phyloP scores from a whole-genome alignment of 176 grass and related monocot genomes.

The Cenchrus americanus region DNA sequence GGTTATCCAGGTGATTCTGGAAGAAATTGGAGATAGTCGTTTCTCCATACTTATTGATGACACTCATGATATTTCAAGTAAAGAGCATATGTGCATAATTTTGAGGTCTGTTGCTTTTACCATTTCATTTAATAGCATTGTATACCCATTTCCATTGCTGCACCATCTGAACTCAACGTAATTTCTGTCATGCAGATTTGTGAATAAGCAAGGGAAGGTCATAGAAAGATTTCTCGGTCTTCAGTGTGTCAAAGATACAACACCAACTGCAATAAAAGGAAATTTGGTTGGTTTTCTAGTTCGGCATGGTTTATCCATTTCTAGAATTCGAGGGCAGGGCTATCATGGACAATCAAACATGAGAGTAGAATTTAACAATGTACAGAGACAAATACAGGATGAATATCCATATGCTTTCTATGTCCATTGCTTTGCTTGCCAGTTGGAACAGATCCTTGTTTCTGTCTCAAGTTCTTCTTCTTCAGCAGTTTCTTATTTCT shows the following conservation, averaged over 20 bases:
- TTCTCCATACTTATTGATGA: background rate
- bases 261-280: background rate
- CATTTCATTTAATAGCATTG: background rate
- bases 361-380: background rate
- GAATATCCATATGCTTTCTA: background rate
- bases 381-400: background rate
- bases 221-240: background rate
- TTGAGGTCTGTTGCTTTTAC: background rate
- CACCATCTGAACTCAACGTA: background rate
- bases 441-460: background rate
- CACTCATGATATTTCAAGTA: background rate
- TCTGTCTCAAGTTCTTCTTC: background rate
- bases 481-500: background rate
- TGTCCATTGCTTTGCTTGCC: constrained; percentile 5
- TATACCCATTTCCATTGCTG: background rate
- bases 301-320: background rate
- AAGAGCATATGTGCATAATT: background rate
- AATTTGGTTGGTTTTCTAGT: background rate
- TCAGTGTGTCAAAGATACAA: background rate
- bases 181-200: background rate
- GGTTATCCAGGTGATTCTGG: background rate
- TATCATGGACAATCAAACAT: background rate
- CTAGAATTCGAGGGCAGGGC: background rate
- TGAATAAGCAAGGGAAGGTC: background rate
- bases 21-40: background rate